Conservation (phyloP, 106 monocot genomes). For the Apostasia ramifera region DNA sequence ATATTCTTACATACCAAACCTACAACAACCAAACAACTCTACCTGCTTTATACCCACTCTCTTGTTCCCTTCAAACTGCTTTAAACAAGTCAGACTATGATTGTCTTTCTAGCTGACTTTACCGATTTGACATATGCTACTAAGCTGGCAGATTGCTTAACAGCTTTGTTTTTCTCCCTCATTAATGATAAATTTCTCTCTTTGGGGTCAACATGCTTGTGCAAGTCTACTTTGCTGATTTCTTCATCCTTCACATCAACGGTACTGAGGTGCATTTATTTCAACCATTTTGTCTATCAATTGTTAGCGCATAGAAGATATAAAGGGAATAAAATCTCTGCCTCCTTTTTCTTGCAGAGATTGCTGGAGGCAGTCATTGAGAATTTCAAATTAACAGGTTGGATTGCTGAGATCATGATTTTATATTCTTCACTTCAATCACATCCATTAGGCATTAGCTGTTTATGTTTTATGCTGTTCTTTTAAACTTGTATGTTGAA, state of each 20-base stretch:
- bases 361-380: slow-evolving; percentile 1
- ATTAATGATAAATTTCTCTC: neutral
- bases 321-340: too few species aligned
- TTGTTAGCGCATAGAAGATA: too few species aligned
- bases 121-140: neutral
- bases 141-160: neutral
- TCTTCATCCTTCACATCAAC: too few species aligned
- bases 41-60: slow-evolving; percentile 5
- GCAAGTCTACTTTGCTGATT: neutral
- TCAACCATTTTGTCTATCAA: too few species aligned
- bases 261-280: too few species aligned
- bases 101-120: neutral
- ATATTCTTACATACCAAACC: slow-evolving; percentile 1
- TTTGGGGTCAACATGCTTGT: neutral
- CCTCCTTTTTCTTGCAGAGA: neutral
- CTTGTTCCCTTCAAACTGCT: slow-evolving; percentile 1
- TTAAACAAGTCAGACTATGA: neutral
- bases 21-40: slow-evolving; percentile 5
- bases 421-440: too few species aligned
- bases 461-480: too few species aligned
- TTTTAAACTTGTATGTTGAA: too few species aligned
- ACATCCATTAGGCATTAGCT: too few species aligned
- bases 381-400: neutral
- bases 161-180: neutral
- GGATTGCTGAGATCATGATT: neutral